Conservation (phyloP, 805 yeast species). For the Priceomyces carsonii region DNA sequence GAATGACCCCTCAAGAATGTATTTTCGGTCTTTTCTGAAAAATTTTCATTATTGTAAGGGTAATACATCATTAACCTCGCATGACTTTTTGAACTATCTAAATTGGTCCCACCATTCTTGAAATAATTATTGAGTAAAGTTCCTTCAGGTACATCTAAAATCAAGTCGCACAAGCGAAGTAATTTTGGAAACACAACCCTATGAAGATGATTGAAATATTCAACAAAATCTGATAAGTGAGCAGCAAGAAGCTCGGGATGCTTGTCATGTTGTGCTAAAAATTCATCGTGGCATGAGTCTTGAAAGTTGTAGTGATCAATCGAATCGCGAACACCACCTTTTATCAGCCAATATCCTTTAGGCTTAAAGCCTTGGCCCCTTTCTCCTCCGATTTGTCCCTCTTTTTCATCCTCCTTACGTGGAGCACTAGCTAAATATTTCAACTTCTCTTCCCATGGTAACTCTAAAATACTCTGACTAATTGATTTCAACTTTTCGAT, state of each 20-base stretch:
- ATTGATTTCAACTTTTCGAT: conserved; percentile 21
- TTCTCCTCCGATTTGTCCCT: conserved; percentile 43
- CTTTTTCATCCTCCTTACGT: conserved; percentile 25
- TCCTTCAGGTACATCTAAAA: conserved; percentile 50
- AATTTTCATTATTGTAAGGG: conserved; percentile 24
- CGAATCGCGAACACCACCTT: conserved; percentile 43
- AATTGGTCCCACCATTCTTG: conserved; percentile 35
- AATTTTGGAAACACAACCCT: conserved; percentile 35
- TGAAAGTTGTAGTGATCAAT: conserved; percentile 46
- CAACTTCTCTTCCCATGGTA: conserved; percentile 26
- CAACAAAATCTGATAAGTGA: conserved; percentile 41
- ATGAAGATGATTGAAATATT: conserved; percentile 41
- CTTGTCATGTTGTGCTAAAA: conserved; percentile 21
- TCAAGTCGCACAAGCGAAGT: conserved; percentile 42
- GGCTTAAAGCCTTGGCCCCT: conserved; percentile 52
- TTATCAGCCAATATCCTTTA: conserved; percentile 48
- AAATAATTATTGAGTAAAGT: conserved; percentile 37
- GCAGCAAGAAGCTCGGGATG: conserved; percentile 43
- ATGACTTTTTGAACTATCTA: conserved; percentile 23
- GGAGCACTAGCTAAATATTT: conserved; percentile 30
- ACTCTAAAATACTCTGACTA: conserved; percentile 23
- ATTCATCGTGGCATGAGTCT: conserved; percentile 36
- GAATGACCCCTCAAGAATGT: conserved; percentile 52
- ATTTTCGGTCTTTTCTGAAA: conserved; percentile 30
- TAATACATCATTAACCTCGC: conserved; percentile 30